phyloP scores from a whole-genome alignment of 768 basidiomycete genomes.

The Kwoniella dendrophila region DNA sequence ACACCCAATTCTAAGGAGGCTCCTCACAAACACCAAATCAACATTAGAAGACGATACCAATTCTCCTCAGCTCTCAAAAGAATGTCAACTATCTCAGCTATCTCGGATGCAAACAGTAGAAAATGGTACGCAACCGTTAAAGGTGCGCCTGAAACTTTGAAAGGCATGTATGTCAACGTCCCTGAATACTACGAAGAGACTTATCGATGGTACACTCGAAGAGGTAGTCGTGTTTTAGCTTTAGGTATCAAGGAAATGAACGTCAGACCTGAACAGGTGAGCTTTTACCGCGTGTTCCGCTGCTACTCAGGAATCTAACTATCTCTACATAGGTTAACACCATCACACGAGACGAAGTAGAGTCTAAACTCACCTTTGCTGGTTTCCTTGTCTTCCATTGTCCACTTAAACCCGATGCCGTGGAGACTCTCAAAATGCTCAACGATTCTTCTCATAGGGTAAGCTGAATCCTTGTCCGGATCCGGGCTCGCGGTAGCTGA shows the following conservation, averaged over 20 bases:
- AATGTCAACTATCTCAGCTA: slow-evolving; percentile 81
- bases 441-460: slow-evolving; percentile 95
- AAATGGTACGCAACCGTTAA: slow-evolving; percentile 68
- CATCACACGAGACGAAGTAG: slow-evolving; percentile 76
- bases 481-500: background rate
- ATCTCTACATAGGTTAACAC: slow-evolving; percentile 72
- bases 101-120: slow-evolving; percentile 37
- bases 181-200: slow-evolving; percentile 88
- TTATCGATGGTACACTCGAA: slow-evolving; percentile 89
- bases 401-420: slow-evolving; percentile 90
- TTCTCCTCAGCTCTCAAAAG: slow-evolving; percentile 97
- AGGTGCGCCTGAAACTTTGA: slow-evolving; percentile 96
- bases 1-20: slow-evolving; percentile 63
- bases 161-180: slow-evolving; percentile 72
- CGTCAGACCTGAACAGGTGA: slow-evolving; percentile 72
- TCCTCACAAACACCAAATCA: slow-evolving; percentile 60
- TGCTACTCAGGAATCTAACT: background rate
- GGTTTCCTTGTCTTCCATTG: slow-evolving; percentile 99
- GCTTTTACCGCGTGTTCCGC: slow-evolving; percentile 38
- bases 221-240: slow-evolving; percentile 91
- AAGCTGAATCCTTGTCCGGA: slow-evolving; percentile 54
- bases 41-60: slow-evolving; percentile 88
- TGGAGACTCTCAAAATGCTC: slow-evolving; percentile 87
- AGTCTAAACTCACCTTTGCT: slow-evolving; percentile 77
- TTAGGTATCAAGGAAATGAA: slow-evolving; percentile 85